Evolutionary conservation across 2,329 filamentous ascomycete genomes (phyloP).

Genomic region (Metarhizium humberi): DNA sequence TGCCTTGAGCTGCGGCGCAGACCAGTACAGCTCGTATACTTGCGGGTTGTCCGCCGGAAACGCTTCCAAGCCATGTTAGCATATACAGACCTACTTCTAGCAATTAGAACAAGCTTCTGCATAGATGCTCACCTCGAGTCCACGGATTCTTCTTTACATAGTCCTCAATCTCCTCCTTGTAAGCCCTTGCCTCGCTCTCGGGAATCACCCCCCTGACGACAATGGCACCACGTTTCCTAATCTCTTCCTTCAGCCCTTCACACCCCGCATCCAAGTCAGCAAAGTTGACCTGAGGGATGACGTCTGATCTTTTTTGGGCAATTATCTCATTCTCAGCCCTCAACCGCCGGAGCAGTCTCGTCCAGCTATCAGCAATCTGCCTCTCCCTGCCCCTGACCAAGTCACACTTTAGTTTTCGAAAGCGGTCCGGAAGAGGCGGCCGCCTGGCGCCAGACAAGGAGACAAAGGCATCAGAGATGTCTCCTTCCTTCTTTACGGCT

Average conservation of each 20-base stretch:
- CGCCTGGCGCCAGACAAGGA: conserved; percentile 42
- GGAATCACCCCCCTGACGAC: conserved; percentile 59
- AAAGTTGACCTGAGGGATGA: conserved; percentile 46
- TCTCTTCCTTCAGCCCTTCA: conserved; percentile 31
- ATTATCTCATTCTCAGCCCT: conserved; percentile 38
- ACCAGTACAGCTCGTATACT: conserved; percentile 72
- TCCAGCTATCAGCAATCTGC: conserved; percentile 38
- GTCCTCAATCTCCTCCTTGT: conserved; percentile 54
- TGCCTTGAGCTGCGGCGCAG: conserved; percentile 55
- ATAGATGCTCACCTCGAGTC: conserved; percentile 34
- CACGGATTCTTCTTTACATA: conserved; percentile 57
- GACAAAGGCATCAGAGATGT: conserved; percentile 54
- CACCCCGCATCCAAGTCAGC: conserved; percentile 31
- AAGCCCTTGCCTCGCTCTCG: conserved; percentile 50
- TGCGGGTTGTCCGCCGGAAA: conserved; percentile 60
- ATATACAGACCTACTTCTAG: neutral
- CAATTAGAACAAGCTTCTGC: neutral
- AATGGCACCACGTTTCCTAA: conserved; percentile 51
- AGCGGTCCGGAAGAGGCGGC: conserved; percentile 43
- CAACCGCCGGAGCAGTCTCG: conserved; percentile 34
- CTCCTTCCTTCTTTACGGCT: conserved; percentile 42
- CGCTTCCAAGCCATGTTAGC: conserved; percentile 25
- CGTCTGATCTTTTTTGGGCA: conserved; percentile 30
- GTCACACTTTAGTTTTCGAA: conserved; percentile 44
- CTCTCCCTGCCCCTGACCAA: conserved; percentile 41